phyloP scores from a whole-genome alignment of 805 yeast genomes.

The Blastobotrys parvus region DNA sequence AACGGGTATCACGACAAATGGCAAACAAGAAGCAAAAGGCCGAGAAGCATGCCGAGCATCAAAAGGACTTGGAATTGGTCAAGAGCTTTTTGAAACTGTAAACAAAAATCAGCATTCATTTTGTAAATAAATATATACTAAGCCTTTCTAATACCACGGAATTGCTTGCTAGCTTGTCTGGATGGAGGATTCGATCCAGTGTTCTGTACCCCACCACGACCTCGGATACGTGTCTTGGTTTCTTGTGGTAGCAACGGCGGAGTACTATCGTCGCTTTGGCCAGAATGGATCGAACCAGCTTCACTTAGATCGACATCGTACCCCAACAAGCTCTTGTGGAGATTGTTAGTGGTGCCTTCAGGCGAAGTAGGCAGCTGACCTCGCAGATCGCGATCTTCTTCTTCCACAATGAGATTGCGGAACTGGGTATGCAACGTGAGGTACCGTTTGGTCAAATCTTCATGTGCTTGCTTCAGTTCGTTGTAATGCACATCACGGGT shows the following conservation, averaged over 20 bases:
- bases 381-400: conserved; percentile 1
- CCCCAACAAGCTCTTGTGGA: conserved; percentile 10
- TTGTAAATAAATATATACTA: conserved; percentile 12
- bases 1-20: conserved; percentile 37
- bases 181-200: conserved; percentile 1
- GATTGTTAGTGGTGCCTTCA: too few relatives aligned
- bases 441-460: conserved; percentile 22
- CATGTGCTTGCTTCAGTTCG: conserved; percentile 21
- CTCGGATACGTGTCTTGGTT: conserved; percentile 7
- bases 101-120: not conserved
- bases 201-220: conserved; percentile 18
- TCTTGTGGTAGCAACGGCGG: not conserved
- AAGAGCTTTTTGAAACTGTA: conserved; percentile 30
- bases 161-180: not conserved
- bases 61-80: conserved; percentile 31
- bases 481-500: conserved; percentile 14
- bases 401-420: conserved; percentile 7
- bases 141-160: not conserved
- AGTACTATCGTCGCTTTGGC: not conserved
- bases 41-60: conserved; percentile 19
- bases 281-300: not conserved
- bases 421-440: conserved; percentile 21
- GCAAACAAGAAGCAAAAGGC: conserved; percentile 36
- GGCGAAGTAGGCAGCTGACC: too few relatives aligned
- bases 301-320: conserved; percentile 6